Evolutionary conservation across 164 flowering plant genomes (phyloP), one percentile per base, ranked within the genome.

Genomic region (Buxus sempervirens): DNA sequence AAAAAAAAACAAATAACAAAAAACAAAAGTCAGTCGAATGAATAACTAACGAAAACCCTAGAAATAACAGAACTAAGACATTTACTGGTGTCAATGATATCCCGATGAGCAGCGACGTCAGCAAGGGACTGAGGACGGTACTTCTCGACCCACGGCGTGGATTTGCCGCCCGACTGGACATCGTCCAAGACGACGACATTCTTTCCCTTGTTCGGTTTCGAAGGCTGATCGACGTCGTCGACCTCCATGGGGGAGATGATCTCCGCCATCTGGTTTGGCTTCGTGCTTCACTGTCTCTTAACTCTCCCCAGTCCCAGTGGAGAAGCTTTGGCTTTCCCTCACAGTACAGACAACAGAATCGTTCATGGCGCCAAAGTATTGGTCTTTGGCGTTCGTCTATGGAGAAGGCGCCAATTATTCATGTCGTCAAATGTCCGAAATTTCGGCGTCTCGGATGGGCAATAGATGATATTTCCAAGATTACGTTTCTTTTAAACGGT

Each of bases 31-130:
- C n/a, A n/a, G n/a, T n/a, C n/a, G n/a, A n/a, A n/a, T n/a, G n/a
- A n/a, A n/a, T n/a, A n/a, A n/a, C n/a, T n/a, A n/a, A n/a, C n/a
- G 54, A 0, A 73, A 78, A 75, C 66, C 70, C 67, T 70, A 76
- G 62, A 14, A 24, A 54, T 59, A 10, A 32, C 28, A 51, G 25
- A 48, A 45, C n/a, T 0, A 63, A 27, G 60, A 53, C 10, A 64
- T 10, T 71, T 78, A 94, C 98, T 86, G 49, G 99, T 92, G 58
- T 92, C 94, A 48, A 95, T 79, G 59, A 95, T 92, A 84, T 95
- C 98, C 32, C 98, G 93, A 64, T 95, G 98, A 32, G 98, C 98
- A 26, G 99, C 98, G 60, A 95, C 99, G 69, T 95, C 99, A 57
- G 93, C 88, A 51, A 95, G 95, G 58, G 98, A 88, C 64, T 88